Percentiles rank a stretch among this genome's conserved stretches.
phyloP scores from a whole-genome alignment of 129 eudicot species.

The Centella asiatica region DNA sequence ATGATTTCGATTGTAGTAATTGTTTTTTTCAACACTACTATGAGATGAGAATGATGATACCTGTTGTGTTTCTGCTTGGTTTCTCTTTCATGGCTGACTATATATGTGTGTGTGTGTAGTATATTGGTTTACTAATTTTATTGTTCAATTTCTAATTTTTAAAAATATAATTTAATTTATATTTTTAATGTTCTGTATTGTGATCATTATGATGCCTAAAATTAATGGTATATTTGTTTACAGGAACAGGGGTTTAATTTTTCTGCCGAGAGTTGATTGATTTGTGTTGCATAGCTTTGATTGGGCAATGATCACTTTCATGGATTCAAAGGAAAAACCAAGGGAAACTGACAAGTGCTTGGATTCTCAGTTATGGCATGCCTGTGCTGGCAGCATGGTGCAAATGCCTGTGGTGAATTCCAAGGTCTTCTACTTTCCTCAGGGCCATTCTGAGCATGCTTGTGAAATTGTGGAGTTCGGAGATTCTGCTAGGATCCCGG shows the following conservation, averaged over 20 bases:
- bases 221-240: conserved; percentile 19
- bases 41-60: background rate
- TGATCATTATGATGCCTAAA: conserved; percentile 6
- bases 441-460: conserved; percentile 91
- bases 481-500: conserved; percentile 47
- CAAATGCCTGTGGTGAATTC: conserved; percentile 83
- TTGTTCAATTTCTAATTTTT: conserved; percentile 7
- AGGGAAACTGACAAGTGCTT: conserved; percentile 58
- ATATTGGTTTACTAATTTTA: background rate
- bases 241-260: conserved; percentile 23
- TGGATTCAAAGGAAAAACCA: conserved; percentile 71
- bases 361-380: conserved; percentile 98
- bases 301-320: conserved; percentile 57
- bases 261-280: conserved; percentile 29
- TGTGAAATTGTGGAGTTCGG: conserved; percentile 59
- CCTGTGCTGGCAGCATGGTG: conserved; percentile 98
- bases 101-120: background rate
- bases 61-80: background rate
- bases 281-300: conserved; percentile 9
- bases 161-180: conserved; percentile 1
- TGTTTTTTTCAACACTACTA: background rate
- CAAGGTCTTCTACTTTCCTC: conserved; percentile 74
- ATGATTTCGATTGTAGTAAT: background rate
- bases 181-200: conserved; percentile 5
- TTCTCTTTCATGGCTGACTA: background rate